phyloP scores from a whole-genome alignment of 352 stramenopile species.

The Pythium sukuiense region DNA sequence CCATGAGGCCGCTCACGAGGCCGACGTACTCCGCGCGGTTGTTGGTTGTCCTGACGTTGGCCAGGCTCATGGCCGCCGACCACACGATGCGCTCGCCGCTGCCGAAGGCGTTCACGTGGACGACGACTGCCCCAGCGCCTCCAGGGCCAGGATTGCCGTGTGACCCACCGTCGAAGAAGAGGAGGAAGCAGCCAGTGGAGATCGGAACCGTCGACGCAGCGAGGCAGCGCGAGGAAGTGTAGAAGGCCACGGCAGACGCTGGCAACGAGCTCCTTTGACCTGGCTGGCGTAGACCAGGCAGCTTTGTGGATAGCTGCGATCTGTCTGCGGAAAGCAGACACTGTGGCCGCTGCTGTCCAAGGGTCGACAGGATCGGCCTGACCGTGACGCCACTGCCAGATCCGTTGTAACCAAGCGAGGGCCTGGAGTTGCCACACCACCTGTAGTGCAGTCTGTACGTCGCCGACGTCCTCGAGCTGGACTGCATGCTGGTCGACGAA shows the following conservation, averaged over 20 bases:
- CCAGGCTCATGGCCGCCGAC: too few species aligned
- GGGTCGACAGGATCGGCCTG: neutral
- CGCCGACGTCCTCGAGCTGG: neutral
- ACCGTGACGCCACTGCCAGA: conserved; percentile 9
- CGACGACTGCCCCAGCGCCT: neutral
- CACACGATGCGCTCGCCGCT: too few species aligned
- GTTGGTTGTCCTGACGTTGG: conserved; percentile 3
- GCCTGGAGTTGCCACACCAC: conserved; percentile 6
- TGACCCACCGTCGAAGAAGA: conserved; percentile 12
- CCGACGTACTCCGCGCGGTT: conserved; percentile 16
- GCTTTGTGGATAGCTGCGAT: neutral
- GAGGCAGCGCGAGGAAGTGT: neutral
- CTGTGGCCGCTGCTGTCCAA: neutral
- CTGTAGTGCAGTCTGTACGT: neutral
- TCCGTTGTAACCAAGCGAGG: neutral
- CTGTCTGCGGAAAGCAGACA: neutral
- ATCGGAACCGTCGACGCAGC: neutral
- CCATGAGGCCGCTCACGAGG: conserved; percentile 1
- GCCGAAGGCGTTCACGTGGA: neutral
- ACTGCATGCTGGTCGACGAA: neutral
- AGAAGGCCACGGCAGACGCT: too few species aligned
- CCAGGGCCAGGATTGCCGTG: conserved; percentile 7
- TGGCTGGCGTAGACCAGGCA: too few species aligned
- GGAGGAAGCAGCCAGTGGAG: neutral
- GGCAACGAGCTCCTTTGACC: too few species aligned